These are phyloP conservation scores for Adansonia grandidieri DNA, from an alignment of 441 rosid genomes.

Conservation along the genomic window DNA sequence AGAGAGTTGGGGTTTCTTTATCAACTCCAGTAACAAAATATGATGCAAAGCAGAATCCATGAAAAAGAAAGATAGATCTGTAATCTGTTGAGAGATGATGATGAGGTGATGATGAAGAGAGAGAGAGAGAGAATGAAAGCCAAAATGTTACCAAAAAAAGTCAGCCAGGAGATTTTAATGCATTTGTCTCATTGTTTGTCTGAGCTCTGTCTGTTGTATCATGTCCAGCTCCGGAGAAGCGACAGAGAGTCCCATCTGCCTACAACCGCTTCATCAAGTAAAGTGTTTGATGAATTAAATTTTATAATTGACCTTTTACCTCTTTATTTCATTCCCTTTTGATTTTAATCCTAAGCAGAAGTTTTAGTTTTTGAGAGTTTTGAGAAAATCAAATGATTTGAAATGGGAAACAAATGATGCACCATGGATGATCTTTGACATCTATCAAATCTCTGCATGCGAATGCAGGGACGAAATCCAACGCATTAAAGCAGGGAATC, in stretches of 20 bases:
- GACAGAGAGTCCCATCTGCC: constrained; percentile 99
- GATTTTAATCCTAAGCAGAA: constrained; percentile 5
- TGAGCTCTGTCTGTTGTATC: constrained; percentile 42
- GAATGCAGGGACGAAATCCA: constrained; percentile 87
- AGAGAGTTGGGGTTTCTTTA: constrained; percentile 25
- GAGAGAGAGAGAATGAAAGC: constrained; percentile 27
- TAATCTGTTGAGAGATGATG: constrained; percentile 21
- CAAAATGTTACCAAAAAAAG: not conserved
- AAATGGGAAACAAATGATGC: not conserved
- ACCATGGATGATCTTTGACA: not conserved
- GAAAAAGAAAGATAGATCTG: constrained; percentile 30
- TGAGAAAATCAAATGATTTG: too few relatives aligned
- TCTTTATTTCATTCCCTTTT: not conserved
- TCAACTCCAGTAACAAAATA: constrained; percentile 50
- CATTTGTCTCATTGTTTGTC: constrained; percentile 50
- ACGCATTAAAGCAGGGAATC: constrained; percentile 96
- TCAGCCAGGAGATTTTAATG: constrained; percentile 42
- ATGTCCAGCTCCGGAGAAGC: constrained; percentile 71
- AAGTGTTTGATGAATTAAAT: too few relatives aligned
- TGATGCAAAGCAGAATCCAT: constrained; percentile 40
- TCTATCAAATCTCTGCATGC: too few relatives aligned
- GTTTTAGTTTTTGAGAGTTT: not conserved
- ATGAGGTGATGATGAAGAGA: constrained; percentile 49
- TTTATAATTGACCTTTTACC: too few relatives aligned
- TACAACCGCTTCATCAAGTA: constrained; percentile 99